phyloP scores from a whole-genome alignment of 805 yeast genomes.

The Cyberlindnera euphorbiae region DNA sequence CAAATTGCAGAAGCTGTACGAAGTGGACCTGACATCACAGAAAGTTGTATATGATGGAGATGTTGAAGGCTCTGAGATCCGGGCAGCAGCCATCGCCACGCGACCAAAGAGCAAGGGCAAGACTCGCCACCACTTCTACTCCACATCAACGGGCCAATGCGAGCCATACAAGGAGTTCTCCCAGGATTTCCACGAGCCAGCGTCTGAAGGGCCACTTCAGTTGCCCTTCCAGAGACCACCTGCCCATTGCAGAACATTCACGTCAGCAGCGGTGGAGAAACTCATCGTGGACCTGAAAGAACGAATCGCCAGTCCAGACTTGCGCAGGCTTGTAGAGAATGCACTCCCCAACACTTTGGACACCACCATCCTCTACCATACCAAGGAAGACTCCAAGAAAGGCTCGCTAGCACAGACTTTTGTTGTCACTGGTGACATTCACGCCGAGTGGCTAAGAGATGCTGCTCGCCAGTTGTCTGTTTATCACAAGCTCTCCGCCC shows the following conservation, averaged over 20 bases:
- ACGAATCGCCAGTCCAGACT: conserved; percentile 54
- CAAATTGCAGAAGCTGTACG: conserved; percentile 6
- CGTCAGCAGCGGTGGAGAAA: conserved; percentile 55
- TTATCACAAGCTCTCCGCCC: conserved; percentile 55
- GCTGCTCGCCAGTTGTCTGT: conserved; percentile 79
- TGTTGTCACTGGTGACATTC: conserved; percentile 87
- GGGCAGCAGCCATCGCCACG: conserved; percentile 6
- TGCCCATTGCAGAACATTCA: conserved; percentile 66
- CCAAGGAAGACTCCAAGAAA: conserved; percentile 3
- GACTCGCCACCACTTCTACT: conserved; percentile 14
- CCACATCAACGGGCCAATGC: conserved; percentile 33
- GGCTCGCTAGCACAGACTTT: conserved; percentile 51
- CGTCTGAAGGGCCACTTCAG: conserved; percentile 46
- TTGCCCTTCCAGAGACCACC: conserved; percentile 78
- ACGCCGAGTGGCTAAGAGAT: conserved; percentile 91
- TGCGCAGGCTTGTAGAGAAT: conserved; percentile 74
- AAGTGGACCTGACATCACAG: conserved; percentile 5
- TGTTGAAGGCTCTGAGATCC: neutral
- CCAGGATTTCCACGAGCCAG: conserved; percentile 47
- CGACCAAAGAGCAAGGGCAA: conserved; percentile 7
- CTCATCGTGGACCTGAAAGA: conserved; percentile 47
- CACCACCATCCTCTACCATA: conserved; percentile 78
- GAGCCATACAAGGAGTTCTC: conserved; percentile 64
- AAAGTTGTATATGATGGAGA: conserved; percentile 4
- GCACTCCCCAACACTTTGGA: conserved; percentile 85